Percentiles rank a stretch among this genome's conserved stretches.
Evolutionary conservation across 2,329 filamentous ascomycete genomes (phyloP).

Genomic region (Diaporthe citrichinensis): DNA sequence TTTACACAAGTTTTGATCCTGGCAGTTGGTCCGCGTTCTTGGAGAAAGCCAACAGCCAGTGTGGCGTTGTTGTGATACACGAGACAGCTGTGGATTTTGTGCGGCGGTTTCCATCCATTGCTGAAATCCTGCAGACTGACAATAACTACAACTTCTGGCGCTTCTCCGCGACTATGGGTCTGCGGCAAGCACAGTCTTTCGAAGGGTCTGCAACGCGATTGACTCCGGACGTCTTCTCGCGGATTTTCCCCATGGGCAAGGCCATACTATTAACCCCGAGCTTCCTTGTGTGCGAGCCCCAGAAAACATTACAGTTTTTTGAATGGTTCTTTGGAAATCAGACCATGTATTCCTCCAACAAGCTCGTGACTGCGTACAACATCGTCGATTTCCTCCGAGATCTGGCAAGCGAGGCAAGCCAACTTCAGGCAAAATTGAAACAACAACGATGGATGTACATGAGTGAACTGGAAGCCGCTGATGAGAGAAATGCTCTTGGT

Average conservation of each 20-base stretch:
- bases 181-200: slow-evolving; percentile 51
- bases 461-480: slow-evolving; percentile 27
- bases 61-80: slow-evolving; percentile 59
- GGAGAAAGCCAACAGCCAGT: slow-evolving; percentile 45
- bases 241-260: slow-evolving; percentile 60
- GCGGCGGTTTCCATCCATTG: slow-evolving; percentile 56
- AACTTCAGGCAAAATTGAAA: slow-evolving; percentile 40
- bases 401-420: slow-evolving; percentile 52
- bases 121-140: slow-evolving; percentile 50
- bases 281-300: slow-evolving; percentile 62
- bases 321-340: slow-evolving; percentile 54
- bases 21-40: slow-evolving; percentile 65
- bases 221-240: slow-evolving; percentile 41
- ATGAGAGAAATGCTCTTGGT: slow-evolving; percentile 17
- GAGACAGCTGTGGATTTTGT: slow-evolving; percentile 56
- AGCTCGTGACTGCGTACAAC: slow-evolving; percentile 54
- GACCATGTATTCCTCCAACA: slow-evolving; percentile 44
- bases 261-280: slow-evolving; percentile 65
- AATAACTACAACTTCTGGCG: slow-evolving; percentile 55
- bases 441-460: slow-evolving; percentile 39
- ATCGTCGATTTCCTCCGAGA: slow-evolving; percentile 54
- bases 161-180: slow-evolving; percentile 53
- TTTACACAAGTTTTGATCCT: slow-evolving; percentile 57
- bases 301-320: slow-evolving; percentile 54
- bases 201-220: slow-evolving; percentile 1